Percentiles rank a stretch among this genome's conserved stretches.
phyloP scores from a whole-genome alignment of 176 grass and related monocot species.

The Eragrostis nindensis region DNA sequence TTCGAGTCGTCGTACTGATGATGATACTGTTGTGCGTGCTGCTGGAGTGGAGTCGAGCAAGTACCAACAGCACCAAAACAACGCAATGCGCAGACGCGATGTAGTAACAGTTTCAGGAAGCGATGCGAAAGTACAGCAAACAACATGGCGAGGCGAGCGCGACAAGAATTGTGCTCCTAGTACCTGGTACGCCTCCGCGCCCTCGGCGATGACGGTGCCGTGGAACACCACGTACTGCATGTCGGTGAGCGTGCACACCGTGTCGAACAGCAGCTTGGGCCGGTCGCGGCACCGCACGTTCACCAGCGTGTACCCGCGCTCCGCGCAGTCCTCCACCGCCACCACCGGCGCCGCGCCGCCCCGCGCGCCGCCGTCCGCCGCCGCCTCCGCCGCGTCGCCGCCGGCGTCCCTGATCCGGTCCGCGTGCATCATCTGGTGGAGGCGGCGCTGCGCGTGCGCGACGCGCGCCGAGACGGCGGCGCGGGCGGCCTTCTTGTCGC shows the following conservation, averaged over 20 bases:
- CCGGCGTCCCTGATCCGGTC: constrained; percentile 25
- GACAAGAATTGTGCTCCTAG: neutral
- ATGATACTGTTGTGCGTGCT: neutral
- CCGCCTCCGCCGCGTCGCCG: neutral
- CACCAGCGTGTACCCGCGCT: constrained; percentile 79
- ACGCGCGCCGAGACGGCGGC: constrained; percentile 41
- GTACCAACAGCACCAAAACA: too few species aligned
- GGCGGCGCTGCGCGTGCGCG: constrained; percentile 60
- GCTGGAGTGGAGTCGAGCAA: neutral
- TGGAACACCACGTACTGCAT: constrained; percentile 94
- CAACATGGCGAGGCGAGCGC: neutral
- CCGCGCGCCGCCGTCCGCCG: neutral
- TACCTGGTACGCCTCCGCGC: constrained; percentile 77
- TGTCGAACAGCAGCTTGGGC: constrained; percentile 85
- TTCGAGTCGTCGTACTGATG: too few species aligned
- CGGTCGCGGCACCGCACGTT: constrained; percentile 77
- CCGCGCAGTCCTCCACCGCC: constrained; percentile 70
- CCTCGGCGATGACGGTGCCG: constrained; percentile 80
- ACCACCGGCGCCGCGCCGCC: constrained; percentile 29
- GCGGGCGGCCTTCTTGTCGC: constrained; percentile 41
- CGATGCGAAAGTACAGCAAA: neutral
- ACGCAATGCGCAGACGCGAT: constrained; percentile 11
- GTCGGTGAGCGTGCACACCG: constrained; percentile 89
- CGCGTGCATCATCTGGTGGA: constrained; percentile 88
- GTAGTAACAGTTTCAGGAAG: constrained; percentile 6